phyloP scores from a whole-genome alignment of 257 asterid species.

The Leonotis leonurus region DNA sequence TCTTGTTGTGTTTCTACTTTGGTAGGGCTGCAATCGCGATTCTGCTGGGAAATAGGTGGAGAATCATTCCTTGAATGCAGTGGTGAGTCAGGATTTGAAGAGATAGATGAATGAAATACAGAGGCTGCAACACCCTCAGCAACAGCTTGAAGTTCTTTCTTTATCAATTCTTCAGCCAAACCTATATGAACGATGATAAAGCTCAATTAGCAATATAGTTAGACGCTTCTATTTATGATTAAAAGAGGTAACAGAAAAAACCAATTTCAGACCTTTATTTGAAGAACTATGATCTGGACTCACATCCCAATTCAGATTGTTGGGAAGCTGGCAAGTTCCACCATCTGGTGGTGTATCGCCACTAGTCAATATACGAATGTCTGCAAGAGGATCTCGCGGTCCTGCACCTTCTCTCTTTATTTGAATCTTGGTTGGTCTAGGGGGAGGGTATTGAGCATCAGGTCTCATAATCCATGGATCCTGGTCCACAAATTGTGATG shows the following conservation, averaged over 20 bases:
- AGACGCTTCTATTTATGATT: neutral
- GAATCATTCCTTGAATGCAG: conserved; percentile 33
- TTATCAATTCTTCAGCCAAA: conserved; percentile 72
- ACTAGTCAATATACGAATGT: conserved; percentile 23
- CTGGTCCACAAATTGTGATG: conserved; percentile 60
- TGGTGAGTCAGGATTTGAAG: conserved; percentile 45
- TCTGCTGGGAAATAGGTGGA: conserved; percentile 35
- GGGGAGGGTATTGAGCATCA: conserved; percentile 73
- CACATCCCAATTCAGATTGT: conserved; percentile 35
- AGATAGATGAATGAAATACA: conserved; percentile 56
- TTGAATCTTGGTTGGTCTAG: conserved; percentile 64
- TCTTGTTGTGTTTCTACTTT: conserved; percentile 41
- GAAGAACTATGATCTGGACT: conserved; percentile 38
- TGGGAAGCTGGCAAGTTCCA: conserved; percentile 32
- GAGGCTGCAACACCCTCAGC: conserved; percentile 97
- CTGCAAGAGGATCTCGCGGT: conserved; percentile 34
- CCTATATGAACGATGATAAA: conserved; percentile 26
- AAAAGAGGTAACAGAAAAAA: neutral
- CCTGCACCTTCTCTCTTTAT: conserved; percentile 50
- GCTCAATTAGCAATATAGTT: conserved; percentile 17
- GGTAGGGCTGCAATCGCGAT: conserved; percentile 34
- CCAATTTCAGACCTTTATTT: conserved; percentile 43
- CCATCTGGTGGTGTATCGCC: conserved; percentile 35
- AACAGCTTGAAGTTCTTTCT: conserved; percentile 90
- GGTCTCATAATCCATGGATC: conserved; percentile 74